Evolutionary conservation across 75 land plant species (phyloP).

Genomic region (Ceratopteris richardii): DNA sequence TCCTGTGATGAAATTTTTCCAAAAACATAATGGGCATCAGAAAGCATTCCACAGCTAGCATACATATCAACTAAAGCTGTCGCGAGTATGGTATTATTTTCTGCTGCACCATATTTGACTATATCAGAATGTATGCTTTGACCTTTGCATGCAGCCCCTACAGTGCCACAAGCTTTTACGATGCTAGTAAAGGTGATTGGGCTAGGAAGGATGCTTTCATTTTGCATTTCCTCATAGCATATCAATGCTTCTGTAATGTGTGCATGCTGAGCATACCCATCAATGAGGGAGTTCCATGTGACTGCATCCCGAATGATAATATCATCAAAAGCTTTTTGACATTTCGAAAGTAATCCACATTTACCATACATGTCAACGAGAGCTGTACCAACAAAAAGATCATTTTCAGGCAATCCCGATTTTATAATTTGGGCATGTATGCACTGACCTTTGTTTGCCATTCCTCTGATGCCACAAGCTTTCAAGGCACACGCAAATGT

Average conservation of each 20-base stretch:
- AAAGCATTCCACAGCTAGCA: conserved; percentile 36
- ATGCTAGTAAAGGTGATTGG: conserved; percentile 12
- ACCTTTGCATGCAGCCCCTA: conserved; percentile 23
- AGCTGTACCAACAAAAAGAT: conserved; percentile 22
- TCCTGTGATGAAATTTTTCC: conserved; percentile 14
- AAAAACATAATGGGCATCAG: conserved; percentile 32
- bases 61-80: conserved; percentile 42
- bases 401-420: conserved; percentile 10
- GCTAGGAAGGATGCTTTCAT: conserved; percentile 16
- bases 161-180: conserved; percentile 17
- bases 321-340: conserved; percentile 16
- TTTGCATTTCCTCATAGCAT: conserved; percentile 21
- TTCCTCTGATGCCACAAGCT: conserved; percentile 12
- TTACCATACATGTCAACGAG: conserved; percentile 39
- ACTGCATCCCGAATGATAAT: conserved; percentile 22
- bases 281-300: conserved; percentile 36
- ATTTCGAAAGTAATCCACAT: conserved; percentile 20
- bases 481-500: conserved; percentile 21
- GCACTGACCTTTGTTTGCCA: conserved; percentile 9
- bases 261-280: conserved; percentile 24
- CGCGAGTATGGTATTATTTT: conserved; percentile 3
- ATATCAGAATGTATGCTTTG: conserved; percentile 20
- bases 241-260: conserved; percentile 15
- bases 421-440: conserved; percentile 12
- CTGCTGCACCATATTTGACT: conserved; percentile 5